Conservation (phyloP, 371 early-diverging fungal genomes). For the Actinomucor elegans region DNA sequence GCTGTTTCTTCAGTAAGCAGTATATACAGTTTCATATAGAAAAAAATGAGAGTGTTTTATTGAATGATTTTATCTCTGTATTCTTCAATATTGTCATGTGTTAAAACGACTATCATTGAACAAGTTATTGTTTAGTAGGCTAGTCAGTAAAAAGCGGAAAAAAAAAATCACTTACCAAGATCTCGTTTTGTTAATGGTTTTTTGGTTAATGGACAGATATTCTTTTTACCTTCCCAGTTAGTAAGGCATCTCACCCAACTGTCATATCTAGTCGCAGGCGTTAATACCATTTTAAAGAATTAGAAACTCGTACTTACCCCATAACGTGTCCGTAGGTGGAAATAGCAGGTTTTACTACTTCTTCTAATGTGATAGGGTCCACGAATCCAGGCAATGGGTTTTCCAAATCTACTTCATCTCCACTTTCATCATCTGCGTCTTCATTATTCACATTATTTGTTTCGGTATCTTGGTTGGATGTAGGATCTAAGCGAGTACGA, state of each 20-base stretch:
- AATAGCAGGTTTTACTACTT: conserved; percentile 90
- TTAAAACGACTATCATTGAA: conserved; percentile 28
- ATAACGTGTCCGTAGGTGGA: conserved; percentile 96
- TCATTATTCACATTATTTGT: conserved; percentile 10
- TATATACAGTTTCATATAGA: no score
- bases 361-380: conserved; percentile 92
- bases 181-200: conserved; percentile 89
- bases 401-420: conserved; percentile 40
- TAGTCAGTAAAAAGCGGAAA: neutral
- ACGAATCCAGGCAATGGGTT: conserved; percentile 91
- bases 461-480: conserved; percentile 2
- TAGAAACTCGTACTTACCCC: conserved; percentile 55
- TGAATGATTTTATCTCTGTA: conserved; percentile 33
- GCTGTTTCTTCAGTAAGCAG: no score
- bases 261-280: conserved; percentile 62
- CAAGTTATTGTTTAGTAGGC: neutral
- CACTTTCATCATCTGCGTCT: conserved; percentile 22
- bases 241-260: conserved; percentile 92
- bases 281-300: neutral
- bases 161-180: conserved; percentile 49
- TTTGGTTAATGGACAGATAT: conserved; percentile 93
- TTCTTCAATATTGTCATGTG: conserved; percentile 35
- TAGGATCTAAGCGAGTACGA: conserved; percentile 10
- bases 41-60: no score
- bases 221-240: conserved; percentile 75